These are phyloP conservation scores for Cercospora sp. DNA, from an alignment of 2,329 filamentous ascomycete genomes.

Conservation along the genomic window DNA sequence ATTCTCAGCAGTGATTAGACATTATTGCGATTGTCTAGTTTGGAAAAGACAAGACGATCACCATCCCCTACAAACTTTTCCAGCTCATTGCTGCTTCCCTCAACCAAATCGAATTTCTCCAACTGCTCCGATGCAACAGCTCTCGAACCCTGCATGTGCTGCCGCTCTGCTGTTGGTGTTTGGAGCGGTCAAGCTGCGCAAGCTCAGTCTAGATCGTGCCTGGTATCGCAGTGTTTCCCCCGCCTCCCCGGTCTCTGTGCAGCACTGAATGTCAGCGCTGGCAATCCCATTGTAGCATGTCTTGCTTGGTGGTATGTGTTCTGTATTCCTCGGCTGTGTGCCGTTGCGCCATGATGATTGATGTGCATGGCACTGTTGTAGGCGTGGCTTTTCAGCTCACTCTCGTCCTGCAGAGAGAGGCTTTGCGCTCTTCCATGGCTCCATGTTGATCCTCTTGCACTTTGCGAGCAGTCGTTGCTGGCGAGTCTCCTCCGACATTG, in stretches of 20 bases:
- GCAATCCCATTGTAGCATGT: not conserved
- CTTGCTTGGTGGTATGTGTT: not conserved
- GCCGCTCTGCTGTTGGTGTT: not conserved
- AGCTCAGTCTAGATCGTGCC: not conserved
- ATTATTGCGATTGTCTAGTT: not conserved
- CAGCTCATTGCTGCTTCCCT: not conserved
- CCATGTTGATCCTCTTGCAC: conserved; percentile 32
- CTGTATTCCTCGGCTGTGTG: not conserved
- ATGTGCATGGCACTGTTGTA: not conserved
- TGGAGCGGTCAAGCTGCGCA: not conserved
- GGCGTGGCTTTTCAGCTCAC: conserved; percentile 4
- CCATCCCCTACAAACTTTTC: not conserved
- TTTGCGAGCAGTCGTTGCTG: conserved; percentile 33
- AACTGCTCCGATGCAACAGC: not conserved
- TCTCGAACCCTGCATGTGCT: not conserved
- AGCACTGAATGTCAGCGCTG: not conserved
- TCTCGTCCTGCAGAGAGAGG: conserved; percentile 20
- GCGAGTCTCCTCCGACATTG: conserved; percentile 35
- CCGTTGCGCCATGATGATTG: not conserved
- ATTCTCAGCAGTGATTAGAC: not conserved
- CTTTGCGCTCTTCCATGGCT: conserved; percentile 35
- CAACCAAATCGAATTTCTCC: not conserved
- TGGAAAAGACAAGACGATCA: not conserved
- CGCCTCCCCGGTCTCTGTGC: not conserved
- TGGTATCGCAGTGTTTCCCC: not conserved